phyloP scores from a whole-genome alignment of 2,329 filamentous ascomycete genomes.

The Ceratocystis colombiana region DNA sequence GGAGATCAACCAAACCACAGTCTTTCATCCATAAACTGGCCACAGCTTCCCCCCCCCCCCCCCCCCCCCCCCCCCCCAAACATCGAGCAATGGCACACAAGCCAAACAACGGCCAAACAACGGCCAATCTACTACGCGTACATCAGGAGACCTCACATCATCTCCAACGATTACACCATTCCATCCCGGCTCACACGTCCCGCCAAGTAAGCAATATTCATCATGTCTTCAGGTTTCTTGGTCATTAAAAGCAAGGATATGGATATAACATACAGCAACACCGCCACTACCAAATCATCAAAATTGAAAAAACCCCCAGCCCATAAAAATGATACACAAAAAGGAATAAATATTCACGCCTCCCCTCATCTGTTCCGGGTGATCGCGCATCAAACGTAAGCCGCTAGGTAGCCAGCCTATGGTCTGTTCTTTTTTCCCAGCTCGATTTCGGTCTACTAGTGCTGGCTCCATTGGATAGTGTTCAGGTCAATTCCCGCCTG shows the following conservation, averaged over 20 bases:
- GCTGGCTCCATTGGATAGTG: constrained; percentile 97
- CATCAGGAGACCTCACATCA: too few relatives aligned
- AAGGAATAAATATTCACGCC: constrained; percentile 16
- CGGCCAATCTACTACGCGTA: too few relatives aligned
- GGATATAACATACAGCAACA: background rate
- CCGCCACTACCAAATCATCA: background rate
- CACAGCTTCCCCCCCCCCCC: too few relatives aligned
- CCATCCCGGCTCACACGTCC: too few relatives aligned
- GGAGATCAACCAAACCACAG: too few relatives aligned
- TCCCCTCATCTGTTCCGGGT: constrained; percentile 15
- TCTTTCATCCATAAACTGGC: too few relatives aligned
- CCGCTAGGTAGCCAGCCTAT: constrained; percentile 17
- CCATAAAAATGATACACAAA: constrained; percentile 5
- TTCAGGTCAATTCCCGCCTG: constrained; percentile 93
- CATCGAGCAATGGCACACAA: too few relatives aligned
- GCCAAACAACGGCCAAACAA: too few relatives aligned
- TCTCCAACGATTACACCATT: too few relatives aligned
- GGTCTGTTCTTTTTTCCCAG: background rate
- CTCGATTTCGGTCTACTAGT: constrained; percentile 43
- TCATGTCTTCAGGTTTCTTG: background rate
- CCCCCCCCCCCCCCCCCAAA: too few relatives aligned
- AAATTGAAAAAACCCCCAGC: background rate
- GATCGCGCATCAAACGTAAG: constrained; percentile 2
- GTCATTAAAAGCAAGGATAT: constrained; percentile 7
- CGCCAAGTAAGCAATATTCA: background rate